phyloP scores from a whole-genome alignment of 2,329 filamentous ascomycete genomes.

The Verticillium dahliae region DNA sequence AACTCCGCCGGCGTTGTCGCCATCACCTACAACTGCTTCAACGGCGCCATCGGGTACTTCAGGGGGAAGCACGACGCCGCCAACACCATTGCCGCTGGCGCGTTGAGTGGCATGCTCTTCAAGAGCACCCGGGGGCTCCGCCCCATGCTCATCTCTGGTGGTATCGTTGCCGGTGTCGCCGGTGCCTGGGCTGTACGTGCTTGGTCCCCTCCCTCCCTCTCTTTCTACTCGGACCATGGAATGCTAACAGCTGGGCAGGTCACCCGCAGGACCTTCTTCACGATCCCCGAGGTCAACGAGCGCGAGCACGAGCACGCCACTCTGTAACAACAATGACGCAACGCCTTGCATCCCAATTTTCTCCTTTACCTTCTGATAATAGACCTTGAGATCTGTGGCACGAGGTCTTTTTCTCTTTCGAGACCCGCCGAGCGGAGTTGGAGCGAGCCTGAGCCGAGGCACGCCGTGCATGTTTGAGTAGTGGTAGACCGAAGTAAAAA shows the following conservation, averaged over 20 bases:
- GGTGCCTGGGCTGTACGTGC: conserved; percentile 82
- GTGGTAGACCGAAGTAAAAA: not conserved
- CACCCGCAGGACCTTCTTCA: conserved; percentile 34
- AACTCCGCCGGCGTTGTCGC: conserved; percentile 95
- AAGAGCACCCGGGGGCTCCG: conserved; percentile 88
- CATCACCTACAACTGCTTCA: conserved; percentile 91
- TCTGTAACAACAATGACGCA: conserved; percentile 10
- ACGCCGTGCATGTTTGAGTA: not conserved
- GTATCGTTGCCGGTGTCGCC: conserved; percentile 79
- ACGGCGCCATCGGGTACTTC: conserved; percentile 72
- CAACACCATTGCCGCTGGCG: conserved; percentile 83
- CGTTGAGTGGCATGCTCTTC: conserved; percentile 86
- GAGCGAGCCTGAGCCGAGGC: not conserved
- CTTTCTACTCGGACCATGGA: not conserved
- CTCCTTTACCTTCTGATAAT: conserved; percentile 1
- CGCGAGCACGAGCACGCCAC: conserved; percentile 8
- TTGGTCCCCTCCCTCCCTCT: not conserved
- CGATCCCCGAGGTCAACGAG: conserved; percentile 22
- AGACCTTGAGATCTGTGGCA: not conserved
- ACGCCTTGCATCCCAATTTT: not conserved
- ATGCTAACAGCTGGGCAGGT: conserved; percentile 16
- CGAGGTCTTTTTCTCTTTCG: not conserved
- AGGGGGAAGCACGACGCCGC: conserved; percentile 83
- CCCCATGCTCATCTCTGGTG: conserved; percentile 92
- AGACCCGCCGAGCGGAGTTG: not conserved